Conservation (phyloP, 495 filamentous ascomycete genomes). For the Hypoxylon subgilvum region DNA sequence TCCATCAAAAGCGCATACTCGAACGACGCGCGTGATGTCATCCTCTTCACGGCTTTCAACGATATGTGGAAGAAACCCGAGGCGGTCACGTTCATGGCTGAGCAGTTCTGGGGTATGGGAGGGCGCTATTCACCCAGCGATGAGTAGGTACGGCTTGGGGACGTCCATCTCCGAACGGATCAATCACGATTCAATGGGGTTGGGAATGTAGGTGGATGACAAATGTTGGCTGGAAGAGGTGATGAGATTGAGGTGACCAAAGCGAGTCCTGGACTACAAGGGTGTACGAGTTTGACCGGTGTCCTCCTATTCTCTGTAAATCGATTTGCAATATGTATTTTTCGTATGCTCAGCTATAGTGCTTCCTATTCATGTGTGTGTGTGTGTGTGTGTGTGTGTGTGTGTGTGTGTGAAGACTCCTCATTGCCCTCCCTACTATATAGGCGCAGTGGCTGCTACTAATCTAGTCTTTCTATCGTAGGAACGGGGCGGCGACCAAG, state of each 20-base stretch:
- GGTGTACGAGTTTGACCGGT: conserved; percentile 36
- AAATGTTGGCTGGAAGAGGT: conserved; percentile 28
- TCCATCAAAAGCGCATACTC: conserved; percentile 64
- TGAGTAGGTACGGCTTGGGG: conserved; percentile 8
- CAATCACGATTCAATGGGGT: conserved; percentile 24
- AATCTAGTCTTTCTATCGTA: neutral
- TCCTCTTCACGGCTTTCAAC: conserved; percentile 79
- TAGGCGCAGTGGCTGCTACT: no score
- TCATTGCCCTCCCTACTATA: no score
- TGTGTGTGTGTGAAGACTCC: no score
- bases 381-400: neutral
- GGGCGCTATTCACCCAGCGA: conserved; percentile 40
- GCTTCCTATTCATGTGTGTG: neutral
- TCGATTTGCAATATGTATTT: conserved; percentile 22
- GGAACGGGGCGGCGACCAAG: conserved; percentile 1
- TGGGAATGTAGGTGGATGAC: conserved; percentile 31
- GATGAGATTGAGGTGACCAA: conserved; percentile 11
- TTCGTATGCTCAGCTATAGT: neutral
- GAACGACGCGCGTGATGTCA: conserved; percentile 52
- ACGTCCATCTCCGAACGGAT: neutral
- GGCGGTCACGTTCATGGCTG: conserved; percentile 66
- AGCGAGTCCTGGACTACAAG: conserved; percentile 18
- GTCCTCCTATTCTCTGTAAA: conserved; percentile 36
- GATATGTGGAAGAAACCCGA: conserved; percentile 79
- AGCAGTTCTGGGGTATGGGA: conserved; percentile 75